These are phyloP conservation scores for Stachybotrys chlorohalonatus DNA, from an alignment of 2,329 filamentous ascomycete genomes.

Conservation along the genomic window DNA sequence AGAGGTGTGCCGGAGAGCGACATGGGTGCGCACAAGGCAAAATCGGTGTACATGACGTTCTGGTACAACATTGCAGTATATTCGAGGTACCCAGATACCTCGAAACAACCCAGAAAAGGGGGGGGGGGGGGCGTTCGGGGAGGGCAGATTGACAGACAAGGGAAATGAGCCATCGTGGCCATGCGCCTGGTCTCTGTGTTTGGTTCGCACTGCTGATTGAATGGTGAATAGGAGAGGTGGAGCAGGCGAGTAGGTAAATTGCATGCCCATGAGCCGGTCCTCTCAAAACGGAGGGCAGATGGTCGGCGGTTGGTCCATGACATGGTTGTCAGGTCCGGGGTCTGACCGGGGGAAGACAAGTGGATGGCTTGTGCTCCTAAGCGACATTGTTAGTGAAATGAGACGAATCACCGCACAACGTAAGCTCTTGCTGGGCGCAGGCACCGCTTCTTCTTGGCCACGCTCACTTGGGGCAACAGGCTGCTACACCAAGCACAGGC, in stretches of 20 bases:
- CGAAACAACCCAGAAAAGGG: background rate
- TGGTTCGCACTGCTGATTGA: background rate
- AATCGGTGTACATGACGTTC: background rate
- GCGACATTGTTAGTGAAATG: background rate
- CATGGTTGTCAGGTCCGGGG: background rate
- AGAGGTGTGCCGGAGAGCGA: slow-evolving; percentile 7
- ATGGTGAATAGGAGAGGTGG: background rate
- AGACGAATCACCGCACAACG: background rate
- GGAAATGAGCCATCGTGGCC: slow-evolving; percentile 3
- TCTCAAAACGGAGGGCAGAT: background rate
- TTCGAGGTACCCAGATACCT: background rate
- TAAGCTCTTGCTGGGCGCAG: background rate
- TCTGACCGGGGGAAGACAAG: background rate
- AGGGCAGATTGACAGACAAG: slow-evolving; percentile 2
- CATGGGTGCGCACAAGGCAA: slow-evolving; percentile 4
- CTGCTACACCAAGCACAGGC: slow-evolving; percentile 3
- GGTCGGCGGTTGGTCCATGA: background rate
- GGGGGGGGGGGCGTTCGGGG: background rate
- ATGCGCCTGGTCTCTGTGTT: background rate
- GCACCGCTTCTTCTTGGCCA: background rate
- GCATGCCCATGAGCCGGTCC: background rate
- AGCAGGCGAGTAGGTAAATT: background rate
- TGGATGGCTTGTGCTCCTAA: background rate
- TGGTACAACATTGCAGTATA: background rate
- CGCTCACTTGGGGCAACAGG: background rate